These are phyloP conservation scores for Esteya vermicola DNA, from an alignment of 2,329 filamentous ascomycete species.

Conservation along the genomic window DNA sequence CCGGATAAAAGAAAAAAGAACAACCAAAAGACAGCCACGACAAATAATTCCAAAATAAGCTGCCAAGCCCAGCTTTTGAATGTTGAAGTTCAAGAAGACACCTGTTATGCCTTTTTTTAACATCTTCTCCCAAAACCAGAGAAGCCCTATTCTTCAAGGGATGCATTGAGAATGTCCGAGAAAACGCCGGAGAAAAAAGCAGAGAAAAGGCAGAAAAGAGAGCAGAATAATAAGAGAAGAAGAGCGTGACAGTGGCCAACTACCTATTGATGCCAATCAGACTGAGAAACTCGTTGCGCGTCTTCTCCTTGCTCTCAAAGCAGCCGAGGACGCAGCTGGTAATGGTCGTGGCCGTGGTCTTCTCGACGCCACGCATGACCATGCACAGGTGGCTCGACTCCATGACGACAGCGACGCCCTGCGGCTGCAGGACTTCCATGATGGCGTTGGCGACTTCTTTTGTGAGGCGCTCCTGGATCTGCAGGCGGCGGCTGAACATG, in stretches of 20 bases:
- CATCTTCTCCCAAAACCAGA: neutral
- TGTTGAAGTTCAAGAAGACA: neutral
- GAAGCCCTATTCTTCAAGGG: too few species aligned
- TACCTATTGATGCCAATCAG: conserved; percentile 48
- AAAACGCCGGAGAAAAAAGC: neutral
- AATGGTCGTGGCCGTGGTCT: conserved; percentile 73
- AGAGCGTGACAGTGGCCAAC: too few species aligned
- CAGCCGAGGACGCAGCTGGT: conserved; percentile 97
- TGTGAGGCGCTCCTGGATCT: conserved; percentile 92
- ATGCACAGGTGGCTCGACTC: conserved; percentile 95
- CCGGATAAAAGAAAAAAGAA: too few species aligned
- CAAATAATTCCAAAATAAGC: too few species aligned
- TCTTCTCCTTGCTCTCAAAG: conserved; percentile 86
- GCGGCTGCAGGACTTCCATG: conserved; percentile 82
- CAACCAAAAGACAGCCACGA: neutral
- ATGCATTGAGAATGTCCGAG: too few species aligned
- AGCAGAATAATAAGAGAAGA: neutral
- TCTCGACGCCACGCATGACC: conserved; percentile 97
- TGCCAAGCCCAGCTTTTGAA: too few species aligned
- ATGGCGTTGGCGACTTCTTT: conserved; percentile 92
- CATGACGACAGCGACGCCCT: conserved; percentile 94
- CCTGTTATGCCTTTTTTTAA: neutral
- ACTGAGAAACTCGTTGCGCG: conserved; percentile 87
- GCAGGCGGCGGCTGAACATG: conserved; percentile 85
- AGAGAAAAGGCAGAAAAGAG: neutral